A percentile compares a stretch with the other conserved stretches of the same genome.
Conservation (phyloP, 2,329 filamentous ascomycete genomes). For the Colletotrichum eremochloae region DNA sequence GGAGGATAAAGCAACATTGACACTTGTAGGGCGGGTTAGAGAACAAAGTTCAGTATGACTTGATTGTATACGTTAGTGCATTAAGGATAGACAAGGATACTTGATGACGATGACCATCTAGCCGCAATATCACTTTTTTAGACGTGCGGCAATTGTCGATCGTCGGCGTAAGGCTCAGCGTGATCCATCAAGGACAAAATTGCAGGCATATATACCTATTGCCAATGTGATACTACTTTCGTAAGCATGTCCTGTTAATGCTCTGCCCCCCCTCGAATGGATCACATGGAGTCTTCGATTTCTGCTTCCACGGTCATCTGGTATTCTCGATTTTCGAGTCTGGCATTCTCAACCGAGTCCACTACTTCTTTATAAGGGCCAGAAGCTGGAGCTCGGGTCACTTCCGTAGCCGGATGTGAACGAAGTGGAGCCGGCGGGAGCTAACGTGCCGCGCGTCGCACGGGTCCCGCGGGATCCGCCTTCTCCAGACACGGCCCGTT, state of each 20-base stretch:
- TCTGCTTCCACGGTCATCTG: no score
- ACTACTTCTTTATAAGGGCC: background rate
- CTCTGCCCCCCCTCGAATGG: background rate
- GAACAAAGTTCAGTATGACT: background rate
- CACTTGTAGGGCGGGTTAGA: background rate
- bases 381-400: background rate
- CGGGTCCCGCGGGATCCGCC: background rate
- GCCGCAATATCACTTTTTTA: background rate
- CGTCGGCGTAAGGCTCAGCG: background rate
- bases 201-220: background rate
- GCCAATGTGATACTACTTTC: background rate
- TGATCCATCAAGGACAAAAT: no score
- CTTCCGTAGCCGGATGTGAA: background rate
- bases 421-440: background rate
- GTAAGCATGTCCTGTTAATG: background rate
- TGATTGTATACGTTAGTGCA: background rate
- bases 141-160: no score
- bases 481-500: slow-evolving; percentile 7
- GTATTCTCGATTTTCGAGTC: no score
- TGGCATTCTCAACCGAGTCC: background rate
- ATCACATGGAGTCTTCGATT: no score
- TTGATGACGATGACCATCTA: background rate
- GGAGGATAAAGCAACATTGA: background rate
- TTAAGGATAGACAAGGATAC: background rate
- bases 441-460: background rate